These are phyloP conservation scores for apple (Malus domestica) DNA, from an alignment of 306 rosid species.

Conservation along the genomic window ASM211411v1 NC_041797.1:28672001-28672500, in stretches of 20 bases:
- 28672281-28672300: not conserved
- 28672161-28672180: no score
- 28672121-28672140: no score
- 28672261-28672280: not conserved
- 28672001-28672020: not conserved
- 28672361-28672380: slow-evolving; percentile 45
- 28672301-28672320: slow-evolving; percentile 27
- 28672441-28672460: not conserved
- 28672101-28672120: not conserved
- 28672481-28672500: not conserved
- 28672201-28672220: no score
- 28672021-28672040: not conserved
- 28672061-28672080: not conserved
- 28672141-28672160: no score
- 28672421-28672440: not conserved
- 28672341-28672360: slow-evolving; percentile 50
- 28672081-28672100: not conserved
- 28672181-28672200: no score
- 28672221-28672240: not conserved
- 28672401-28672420: no score
- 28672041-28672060: not conserved
- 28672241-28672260: not conserved
- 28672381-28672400: not conserved
- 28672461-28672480: not conserved
- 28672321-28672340: slow-evolving; percentile 28